These are phyloP conservation scores for Camellia granthamiana DNA, from an alignment of 148 eudicot genomes.

Conservation along the genomic window DNA sequence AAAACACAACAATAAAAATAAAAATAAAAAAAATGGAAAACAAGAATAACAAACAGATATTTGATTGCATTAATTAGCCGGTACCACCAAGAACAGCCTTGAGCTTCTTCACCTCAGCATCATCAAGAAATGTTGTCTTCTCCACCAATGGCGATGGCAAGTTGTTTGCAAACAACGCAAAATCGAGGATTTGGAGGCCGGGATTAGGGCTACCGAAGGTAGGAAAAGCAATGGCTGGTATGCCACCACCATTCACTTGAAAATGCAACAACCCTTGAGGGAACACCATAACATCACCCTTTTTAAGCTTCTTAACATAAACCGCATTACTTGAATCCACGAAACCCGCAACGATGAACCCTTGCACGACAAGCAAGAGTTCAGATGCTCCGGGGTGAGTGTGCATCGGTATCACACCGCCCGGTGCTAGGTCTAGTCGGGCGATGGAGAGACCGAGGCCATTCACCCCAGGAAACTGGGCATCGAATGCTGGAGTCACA, in stretches of 20 bases:
- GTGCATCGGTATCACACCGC: constrained; percentile 84
- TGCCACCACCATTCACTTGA: constrained; percentile 55
- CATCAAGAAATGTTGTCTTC: constrained; percentile 62
- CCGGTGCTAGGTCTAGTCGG: constrained; percentile 57
- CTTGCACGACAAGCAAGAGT: constrained; percentile 49
- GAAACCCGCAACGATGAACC: constrained; percentile 64
- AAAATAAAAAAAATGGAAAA: not conserved
- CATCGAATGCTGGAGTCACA: constrained; percentile 66
- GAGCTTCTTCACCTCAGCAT: constrained; percentile 57
- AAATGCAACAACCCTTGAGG: constrained; percentile 86
- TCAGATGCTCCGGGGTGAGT: constrained; percentile 77
- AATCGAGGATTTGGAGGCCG: constrained; percentile 81
- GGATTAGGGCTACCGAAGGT: constrained; percentile 62
- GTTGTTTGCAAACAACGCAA: constrained; percentile 51
- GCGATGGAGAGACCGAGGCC: constrained; percentile 79
- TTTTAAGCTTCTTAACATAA: constrained; percentile 43
- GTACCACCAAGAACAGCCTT: constrained; percentile 80
- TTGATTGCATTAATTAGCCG: constrained; percentile 21
- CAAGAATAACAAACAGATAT: not conserved
- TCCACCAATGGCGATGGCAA: constrained; percentile 54
- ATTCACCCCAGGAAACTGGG: constrained; percentile 74
- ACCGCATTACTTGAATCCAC: constrained; percentile 52
- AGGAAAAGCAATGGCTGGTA: constrained; percentile 45
- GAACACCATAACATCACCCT: constrained; percentile 73
- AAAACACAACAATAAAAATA: too few relatives aligned